These are phyloP conservation scores for Saussurea involucrata DNA, from an alignment of 129 eudicot genomes.

Conservation along the genomic window DNA sequence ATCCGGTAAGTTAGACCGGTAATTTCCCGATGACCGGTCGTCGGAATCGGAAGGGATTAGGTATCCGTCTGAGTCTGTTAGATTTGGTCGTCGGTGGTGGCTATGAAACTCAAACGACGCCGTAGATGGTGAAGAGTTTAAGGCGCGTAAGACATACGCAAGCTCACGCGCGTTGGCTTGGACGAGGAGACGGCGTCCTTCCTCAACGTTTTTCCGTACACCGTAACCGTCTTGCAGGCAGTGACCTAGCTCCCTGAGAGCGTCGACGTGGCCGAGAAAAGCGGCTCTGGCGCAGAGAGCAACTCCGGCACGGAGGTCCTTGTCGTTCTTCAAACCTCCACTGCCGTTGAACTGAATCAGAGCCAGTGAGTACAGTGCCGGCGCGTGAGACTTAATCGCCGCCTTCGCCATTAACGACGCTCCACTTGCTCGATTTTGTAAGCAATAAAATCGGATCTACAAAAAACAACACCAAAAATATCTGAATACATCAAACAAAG, in stretches of 20 bases:
- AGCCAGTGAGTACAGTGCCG: slow-evolving; percentile 35
- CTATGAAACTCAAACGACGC: background rate
- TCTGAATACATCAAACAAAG: background rate
- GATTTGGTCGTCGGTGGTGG: background rate
- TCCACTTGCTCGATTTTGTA: slow-evolving; percentile 23
- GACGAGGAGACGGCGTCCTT: slow-evolving; percentile 26
- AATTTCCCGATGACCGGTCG: background rate
- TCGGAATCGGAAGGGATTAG: background rate
- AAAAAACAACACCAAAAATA: background rate
- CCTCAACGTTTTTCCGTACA: background rate
- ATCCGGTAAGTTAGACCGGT: slow-evolving; percentile 9
- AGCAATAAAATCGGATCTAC: slow-evolving; percentile 46
- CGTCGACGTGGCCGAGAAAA: slow-evolving; percentile 32
- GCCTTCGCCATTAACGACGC: slow-evolving; percentile 38
- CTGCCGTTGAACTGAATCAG: slow-evolving; percentile 17
- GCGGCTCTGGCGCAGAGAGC: slow-evolving; percentile 44
- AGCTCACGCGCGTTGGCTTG: slow-evolving; percentile 36
- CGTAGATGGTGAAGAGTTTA: background rate
- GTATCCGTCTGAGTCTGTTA: background rate
- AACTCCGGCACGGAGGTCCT: slow-evolving; percentile 28
- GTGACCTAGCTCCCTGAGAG: slow-evolving; percentile 37
- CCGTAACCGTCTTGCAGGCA: slow-evolving; percentile 49
- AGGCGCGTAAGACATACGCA: slow-evolving; percentile 13
- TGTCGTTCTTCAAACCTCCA: slow-evolving; percentile 17
- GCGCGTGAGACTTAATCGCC: slow-evolving; percentile 41